Conservation (phyloP, 2,329 filamentous ascomycete genomes). For the Cadophora luteo-olivacea region DNA sequence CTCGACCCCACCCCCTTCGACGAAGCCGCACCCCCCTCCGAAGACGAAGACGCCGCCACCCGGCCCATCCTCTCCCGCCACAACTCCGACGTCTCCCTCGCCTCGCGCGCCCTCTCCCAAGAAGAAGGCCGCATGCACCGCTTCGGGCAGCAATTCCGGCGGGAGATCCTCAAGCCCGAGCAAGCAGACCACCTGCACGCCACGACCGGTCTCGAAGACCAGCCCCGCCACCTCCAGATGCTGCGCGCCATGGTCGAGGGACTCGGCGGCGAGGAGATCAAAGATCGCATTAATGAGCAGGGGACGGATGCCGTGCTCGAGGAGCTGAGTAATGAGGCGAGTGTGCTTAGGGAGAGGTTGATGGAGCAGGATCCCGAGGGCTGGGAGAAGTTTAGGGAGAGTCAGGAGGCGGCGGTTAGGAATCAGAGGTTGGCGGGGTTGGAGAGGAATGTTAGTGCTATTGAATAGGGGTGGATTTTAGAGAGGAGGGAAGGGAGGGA, state of each 20-base stretch:
- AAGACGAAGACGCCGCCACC: conserved; percentile 48
- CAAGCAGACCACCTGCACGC: conserved; percentile 33
- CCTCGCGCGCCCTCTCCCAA: conserved; percentile 66
- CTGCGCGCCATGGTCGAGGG: conserved; percentile 69
- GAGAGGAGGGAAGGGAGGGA: background rate
- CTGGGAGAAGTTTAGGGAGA: conserved; percentile 67
- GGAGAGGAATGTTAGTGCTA: conserved; percentile 34
- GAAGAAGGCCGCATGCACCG: conserved; percentile 76
- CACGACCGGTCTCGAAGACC: conserved; percentile 52
- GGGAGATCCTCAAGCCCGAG: conserved; percentile 61
- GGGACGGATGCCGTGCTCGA: conserved; percentile 65
- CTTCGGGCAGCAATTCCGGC: conserved; percentile 69
- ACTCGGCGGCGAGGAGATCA: conserved; percentile 64
- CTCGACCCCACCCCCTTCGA: conserved; percentile 32
- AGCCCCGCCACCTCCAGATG: conserved; percentile 47
- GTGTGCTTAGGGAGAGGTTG: conserved; percentile 51
- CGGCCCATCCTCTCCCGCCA: conserved; percentile 59
- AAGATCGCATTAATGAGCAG: conserved; percentile 55
- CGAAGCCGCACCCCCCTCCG: conserved; percentile 45
- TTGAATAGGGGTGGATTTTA: conserved; percentile 24
- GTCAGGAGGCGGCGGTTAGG: conserved; percentile 52
- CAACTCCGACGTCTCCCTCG: conserved; percentile 71
- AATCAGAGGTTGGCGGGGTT: conserved; percentile 35
- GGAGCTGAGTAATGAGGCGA: conserved; percentile 57
- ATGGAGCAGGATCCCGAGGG: conserved; percentile 69